Conservation (phyloP, 148 eudicot genomes). For the Silene latifolia region DNA sequence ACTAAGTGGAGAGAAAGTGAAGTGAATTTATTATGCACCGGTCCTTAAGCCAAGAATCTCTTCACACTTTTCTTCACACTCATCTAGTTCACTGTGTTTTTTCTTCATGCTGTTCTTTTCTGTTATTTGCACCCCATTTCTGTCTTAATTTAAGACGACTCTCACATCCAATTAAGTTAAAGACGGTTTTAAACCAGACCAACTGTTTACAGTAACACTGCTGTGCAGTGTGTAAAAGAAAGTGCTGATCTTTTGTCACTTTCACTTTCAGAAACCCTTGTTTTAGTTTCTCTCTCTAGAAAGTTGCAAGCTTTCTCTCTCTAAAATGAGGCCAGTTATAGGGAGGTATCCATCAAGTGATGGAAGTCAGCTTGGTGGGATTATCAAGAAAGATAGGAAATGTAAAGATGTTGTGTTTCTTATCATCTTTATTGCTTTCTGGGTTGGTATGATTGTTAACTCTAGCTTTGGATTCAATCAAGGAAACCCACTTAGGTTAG, state of each 20-base stretch:
- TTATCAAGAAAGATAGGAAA: constrained; percentile 81
- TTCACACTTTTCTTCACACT: background rate
- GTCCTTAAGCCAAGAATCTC: constrained; percentile 8
- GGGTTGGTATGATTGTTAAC: constrained; percentile 12
- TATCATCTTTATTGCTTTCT: background rate
- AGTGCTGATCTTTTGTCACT: background rate
- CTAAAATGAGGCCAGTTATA: constrained; percentile 60
- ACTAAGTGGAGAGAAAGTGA: background rate
- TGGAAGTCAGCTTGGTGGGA: constrained; percentile 53
- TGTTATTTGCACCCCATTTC: background rate
- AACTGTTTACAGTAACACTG: background rate
- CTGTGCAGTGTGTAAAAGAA: background rate
- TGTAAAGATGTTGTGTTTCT: constrained; percentile 65
- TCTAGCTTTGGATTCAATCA: constrained; percentile 80
- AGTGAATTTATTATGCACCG: background rate
- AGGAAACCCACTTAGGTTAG: constrained; percentile 88
- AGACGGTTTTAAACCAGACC: no score
- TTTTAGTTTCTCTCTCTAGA: constrained; percentile 18
- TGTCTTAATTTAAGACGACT: no score
- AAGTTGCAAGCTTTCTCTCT: constrained; percentile 20
- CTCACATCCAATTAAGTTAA: no score
- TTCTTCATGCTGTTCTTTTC: no score
- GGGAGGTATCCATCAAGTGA: constrained; percentile 77
- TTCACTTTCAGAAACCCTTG: background rate
- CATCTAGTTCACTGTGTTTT: background rate